Percentiles rank a stretch among this genome's conserved stretches.
Evolutionary conservation across 139 green algal genomes (phyloP).

Genomic region (Pedinophyceae sp.): DNA sequence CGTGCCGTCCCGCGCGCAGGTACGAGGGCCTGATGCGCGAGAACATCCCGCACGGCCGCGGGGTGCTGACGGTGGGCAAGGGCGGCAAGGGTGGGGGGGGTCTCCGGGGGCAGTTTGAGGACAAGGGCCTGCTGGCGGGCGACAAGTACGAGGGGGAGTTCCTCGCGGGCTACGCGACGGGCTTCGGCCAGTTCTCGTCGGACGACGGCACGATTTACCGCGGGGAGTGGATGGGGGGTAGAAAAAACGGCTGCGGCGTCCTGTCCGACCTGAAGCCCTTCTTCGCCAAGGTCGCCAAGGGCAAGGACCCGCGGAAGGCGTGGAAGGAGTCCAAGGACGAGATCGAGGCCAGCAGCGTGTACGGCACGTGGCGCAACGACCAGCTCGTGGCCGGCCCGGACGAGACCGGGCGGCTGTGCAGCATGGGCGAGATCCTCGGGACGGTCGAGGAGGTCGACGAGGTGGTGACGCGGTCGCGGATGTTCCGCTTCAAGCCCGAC

Average conservation of each 20-base stretch:
- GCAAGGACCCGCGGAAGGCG: slow-evolving; percentile 13
- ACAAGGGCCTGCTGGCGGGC: too few relatives aligned
- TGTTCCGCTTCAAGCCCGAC: slow-evolving; percentile 82
- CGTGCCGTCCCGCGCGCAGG: slow-evolving; percentile 20
- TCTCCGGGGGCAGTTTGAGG: slow-evolving; percentile 35
- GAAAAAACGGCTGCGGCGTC: slow-evolving; percentile 54
- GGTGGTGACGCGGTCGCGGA: slow-evolving; percentile 54
- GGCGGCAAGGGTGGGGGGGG: slow-evolving; percentile 39
- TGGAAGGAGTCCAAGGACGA: slow-evolving; percentile 27
- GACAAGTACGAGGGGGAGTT: slow-evolving; percentile 80
- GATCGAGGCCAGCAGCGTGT: slow-evolving; percentile 20
- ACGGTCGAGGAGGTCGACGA: slow-evolving; percentile 52
- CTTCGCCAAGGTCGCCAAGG: slow-evolving; percentile 30
- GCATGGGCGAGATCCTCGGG: slow-evolving; percentile 41
- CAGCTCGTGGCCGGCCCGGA: slow-evolving; percentile 26
- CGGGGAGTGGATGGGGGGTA: slow-evolving; percentile 60
- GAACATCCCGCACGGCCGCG: slow-evolving; percentile 60
- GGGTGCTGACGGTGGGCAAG: slow-evolving; percentile 64
- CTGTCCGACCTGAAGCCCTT: slow-evolving; percentile 48
- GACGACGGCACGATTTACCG: slow-evolving; percentile 46
- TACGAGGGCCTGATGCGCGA: slow-evolving; percentile 68
- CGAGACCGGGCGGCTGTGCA: slow-evolving; percentile 19
- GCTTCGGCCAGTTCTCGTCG: slow-evolving; percentile 58
- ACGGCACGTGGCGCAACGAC: slow-evolving; percentile 40
- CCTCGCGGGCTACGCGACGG: slow-evolving; percentile 60